Evolutionary conservation across 345 rosid species (phyloP), one percentile per base, ranked within the genome.

Genomic region (Salix udensis): DNA sequence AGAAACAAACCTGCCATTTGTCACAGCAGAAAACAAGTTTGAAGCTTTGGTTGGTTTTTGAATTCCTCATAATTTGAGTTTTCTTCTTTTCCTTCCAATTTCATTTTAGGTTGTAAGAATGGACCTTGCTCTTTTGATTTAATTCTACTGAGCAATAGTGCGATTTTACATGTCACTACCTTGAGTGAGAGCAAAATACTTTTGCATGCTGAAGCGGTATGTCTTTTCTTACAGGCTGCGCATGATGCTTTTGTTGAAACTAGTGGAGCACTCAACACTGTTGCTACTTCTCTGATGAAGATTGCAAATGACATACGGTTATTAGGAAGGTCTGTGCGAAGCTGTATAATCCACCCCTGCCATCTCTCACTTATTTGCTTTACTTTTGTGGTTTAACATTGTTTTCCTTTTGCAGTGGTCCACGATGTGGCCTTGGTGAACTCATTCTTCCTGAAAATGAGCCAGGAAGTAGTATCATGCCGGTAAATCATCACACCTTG

Each of bases 391-490:
- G 71, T 64, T 78, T 42, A 42, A 19, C 24, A 48, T 65, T 75
- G 70, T 82, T 85, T 75, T 82, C 79, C 81, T 81, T 60, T 42
- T 76, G 74, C 85, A 91, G 98, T 70, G 98, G 98, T 84, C 98
- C 98, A 70, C 89, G 98, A 78, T 95, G 97, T 68, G 98, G 98
- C 76, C 98, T 95, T 52, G 98, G 98, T 74, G 98, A 95, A 82
- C 98, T 95, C 76, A 86, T 90, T 88, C 96, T 95, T 78, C 98
- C 98, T 80, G 98, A 95, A 90, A 95, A 95, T 79, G 98, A 95
- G 87, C 98, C 97, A 26, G 98, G 98, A 77, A 95, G 98, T 91
- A 95, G 98, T 84, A 95, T 93, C 77, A 95, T 95, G 98, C 98
- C 98, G 60, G 98, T 95, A 90, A 74, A 21, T 74, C 72, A 42